A percentile compares a stretch with the other conserved stretches of the same genome.
Conservation (phyloP, 2,329 filamentous ascomycete species). For the Neofusicoccum umdonicola region DNA sequence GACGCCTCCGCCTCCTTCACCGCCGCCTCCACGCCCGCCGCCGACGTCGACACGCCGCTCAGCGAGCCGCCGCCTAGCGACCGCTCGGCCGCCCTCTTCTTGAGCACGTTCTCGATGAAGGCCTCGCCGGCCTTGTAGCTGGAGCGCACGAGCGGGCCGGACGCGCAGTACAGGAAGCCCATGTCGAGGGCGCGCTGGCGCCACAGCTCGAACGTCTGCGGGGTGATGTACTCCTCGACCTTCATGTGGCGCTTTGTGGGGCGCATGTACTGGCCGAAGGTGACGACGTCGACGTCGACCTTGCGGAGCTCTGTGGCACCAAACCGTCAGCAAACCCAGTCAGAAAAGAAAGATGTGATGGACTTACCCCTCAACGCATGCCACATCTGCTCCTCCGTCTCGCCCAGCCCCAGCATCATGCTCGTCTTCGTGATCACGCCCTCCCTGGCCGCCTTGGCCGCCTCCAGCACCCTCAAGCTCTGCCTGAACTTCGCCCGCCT, state of each 20-base stretch:
- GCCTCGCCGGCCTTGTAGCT: constrained; percentile 98
- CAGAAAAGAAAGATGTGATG: neutral
- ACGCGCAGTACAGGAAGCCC: constrained; percentile 96
- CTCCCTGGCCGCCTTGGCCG: constrained; percentile 74
- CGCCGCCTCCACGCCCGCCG: neutral
- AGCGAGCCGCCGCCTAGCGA: neutral
- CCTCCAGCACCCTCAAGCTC: constrained; percentile 73
- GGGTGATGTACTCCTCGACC: constrained; percentile 92
- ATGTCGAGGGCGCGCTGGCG: constrained; percentile 83
- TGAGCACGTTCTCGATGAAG: constrained; percentile 97
- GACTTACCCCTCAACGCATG: constrained; percentile 66
- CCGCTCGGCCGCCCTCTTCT: constrained; percentile 62
- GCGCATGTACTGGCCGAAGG: constrained; percentile 99
- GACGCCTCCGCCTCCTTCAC: neutral
- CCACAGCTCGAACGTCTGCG: constrained; percentile 89
- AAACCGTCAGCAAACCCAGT: neutral
- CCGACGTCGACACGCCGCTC: neutral
- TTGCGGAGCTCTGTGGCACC: constrained; percentile 65
- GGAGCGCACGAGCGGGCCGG: constrained; percentile 86
- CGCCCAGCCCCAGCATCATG: constrained; percentile 92
- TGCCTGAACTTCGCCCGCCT: constrained; percentile 85
- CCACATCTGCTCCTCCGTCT: constrained; percentile 83
- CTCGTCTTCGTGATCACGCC: constrained; percentile 97
- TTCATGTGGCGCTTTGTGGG: constrained; percentile 97
- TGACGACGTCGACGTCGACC: constrained; percentile 86